phyloP scores from a whole-genome alignment of 768 basidiomycete genomes.

The Rhizopogon vinicolor region DNA sequence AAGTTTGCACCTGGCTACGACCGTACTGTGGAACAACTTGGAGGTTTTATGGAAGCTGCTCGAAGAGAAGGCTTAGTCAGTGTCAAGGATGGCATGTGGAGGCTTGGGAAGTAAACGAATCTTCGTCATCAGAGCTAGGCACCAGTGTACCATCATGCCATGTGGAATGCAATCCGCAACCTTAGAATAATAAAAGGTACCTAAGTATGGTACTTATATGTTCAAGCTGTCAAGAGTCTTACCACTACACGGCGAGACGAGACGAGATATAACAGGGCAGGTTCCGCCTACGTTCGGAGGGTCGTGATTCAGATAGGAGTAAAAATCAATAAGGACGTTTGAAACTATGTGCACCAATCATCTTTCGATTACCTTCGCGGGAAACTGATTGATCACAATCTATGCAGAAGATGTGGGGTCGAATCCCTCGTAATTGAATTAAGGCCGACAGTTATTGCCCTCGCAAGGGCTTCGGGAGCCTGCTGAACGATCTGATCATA shows the following conservation, averaged over 20 bases:
- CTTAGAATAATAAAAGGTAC: neutral
- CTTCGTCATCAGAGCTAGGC: neutral
- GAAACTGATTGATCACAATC: neutral
- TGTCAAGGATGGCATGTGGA: constrained; percentile 71
- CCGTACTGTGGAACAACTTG: constrained; percentile 73
- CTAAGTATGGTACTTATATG: too few relatives aligned
- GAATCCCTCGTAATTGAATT: constrained; percentile 14
- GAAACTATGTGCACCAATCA: neutral
- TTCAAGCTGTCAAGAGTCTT: neutral
- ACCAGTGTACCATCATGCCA: neutral
- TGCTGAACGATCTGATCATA: constrained; percentile 39
- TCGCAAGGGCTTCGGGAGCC: constrained; percentile 34
- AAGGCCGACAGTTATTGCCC: constrained; percentile 30
- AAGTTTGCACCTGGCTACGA: constrained; percentile 82
- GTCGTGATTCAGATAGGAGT: too few relatives aligned
- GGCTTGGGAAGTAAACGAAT: constrained; percentile 25
- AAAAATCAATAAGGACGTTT: too few relatives aligned
- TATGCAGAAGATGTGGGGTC: neutral
- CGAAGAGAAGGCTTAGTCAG: constrained; percentile 71
- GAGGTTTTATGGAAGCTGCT: constrained; percentile 75
- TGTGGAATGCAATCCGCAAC: neutral
- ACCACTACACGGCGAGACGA: neutral
- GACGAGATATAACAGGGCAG: too few relatives aligned
- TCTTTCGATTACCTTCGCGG: neutral
- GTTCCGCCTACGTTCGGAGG: too few relatives aligned